phyloP scores from a whole-genome alignment of 2,329 filamentous ascomycete genomes.

The Gaeumannomyces sp. region DNA sequence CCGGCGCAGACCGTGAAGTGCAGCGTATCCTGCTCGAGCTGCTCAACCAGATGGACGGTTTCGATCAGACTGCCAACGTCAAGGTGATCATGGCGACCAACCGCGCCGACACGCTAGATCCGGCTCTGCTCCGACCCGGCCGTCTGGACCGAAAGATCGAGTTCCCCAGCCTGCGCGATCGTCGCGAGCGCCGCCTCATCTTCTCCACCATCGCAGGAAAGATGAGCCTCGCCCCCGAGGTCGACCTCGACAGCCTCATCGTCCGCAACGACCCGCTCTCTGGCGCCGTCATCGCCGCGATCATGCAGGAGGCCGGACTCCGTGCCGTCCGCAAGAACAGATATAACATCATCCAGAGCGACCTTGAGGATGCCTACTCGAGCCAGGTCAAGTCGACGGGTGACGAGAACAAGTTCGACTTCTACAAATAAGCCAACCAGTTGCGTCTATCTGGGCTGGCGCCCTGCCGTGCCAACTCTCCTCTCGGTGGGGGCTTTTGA shows the following conservation, averaged over 20 bases:
- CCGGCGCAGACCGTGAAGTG: constrained; percentile 93
- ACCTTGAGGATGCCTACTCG: constrained; percentile 95
- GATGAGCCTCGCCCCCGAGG: constrained; percentile 96
- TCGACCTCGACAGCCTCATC: constrained; percentile 92
- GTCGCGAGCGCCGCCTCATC: constrained; percentile 90
- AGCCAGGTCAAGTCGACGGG: constrained; percentile 82
- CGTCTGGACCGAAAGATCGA: constrained; percentile 98
- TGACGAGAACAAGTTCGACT: constrained; percentile 75
- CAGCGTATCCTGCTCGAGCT: constrained; percentile 97
- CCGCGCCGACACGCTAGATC: constrained; percentile 93
- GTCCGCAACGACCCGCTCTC: constrained; percentile 93
- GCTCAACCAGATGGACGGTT: constrained; percentile 99
- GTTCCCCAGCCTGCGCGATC: constrained; percentile 90
- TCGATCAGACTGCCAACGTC: constrained; percentile 97
- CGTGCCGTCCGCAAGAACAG: constrained; percentile 93
- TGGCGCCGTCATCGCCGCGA: constrained; percentile 92
- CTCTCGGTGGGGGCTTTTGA: neutral
- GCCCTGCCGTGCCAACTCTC: no score
- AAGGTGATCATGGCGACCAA: constrained; percentile 99
- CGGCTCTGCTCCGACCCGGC: constrained; percentile 86
- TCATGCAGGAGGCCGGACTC: constrained; percentile 98
- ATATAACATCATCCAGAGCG: constrained; percentile 97
- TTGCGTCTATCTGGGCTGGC: neutral
- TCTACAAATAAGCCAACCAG: constrained; percentile 63
- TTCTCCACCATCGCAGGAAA: constrained; percentile 95